phyloP scores from a whole-genome alignment of 2,329 filamentous ascomycete genomes.

The Talaromyces albobiverticillius region DNA sequence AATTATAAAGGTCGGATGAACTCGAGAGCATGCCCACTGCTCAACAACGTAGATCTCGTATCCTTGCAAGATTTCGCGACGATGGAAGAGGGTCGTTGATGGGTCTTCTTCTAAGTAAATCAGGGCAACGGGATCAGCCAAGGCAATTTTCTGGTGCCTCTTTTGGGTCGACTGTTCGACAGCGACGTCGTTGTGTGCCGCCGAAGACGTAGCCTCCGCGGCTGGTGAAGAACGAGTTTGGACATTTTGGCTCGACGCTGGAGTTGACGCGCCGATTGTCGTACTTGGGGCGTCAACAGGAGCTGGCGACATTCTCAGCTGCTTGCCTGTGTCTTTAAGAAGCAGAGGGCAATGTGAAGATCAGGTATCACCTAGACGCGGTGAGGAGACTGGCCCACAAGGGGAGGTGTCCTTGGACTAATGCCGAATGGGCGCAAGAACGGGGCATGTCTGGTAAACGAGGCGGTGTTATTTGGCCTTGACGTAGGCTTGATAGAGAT shows the following conservation, averaged over 20 bases:
- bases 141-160: conserved; percentile 58
- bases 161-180: conserved; percentile 22
- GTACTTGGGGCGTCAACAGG: conserved; percentile 22
- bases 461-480: background rate
- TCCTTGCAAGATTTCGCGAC: conserved; percentile 66
- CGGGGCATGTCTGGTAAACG: conserved; percentile 25
- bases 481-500: background rate
- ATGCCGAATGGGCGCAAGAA: conserved; percentile 21
- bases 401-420: conserved; percentile 25
- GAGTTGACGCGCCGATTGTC: conserved; percentile 21
- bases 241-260: conserved; percentile 26
- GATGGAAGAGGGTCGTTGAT: conserved; percentile 70
- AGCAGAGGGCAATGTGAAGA: no score
- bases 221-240: conserved; percentile 20
- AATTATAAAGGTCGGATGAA: conserved; percentile 86
- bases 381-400: conserved; percentile 23
- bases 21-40: conserved; percentile 93
- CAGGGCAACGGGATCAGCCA: conserved; percentile 65
- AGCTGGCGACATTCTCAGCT: conserved; percentile 17
- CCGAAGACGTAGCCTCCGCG: conserved; percentile 22
- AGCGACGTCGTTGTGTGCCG: conserved; percentile 13
- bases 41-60: conserved; percentile 95
- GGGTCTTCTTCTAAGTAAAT: conserved; percentile 82
- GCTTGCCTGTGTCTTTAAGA: no score
- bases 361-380: conserved; percentile 21